Percentiles rank a stretch among this genome's conserved stretches.
These are phyloP conservation scores for Penicillium pulvis DNA, from an alignment of 495 filamentous ascomycete genomes.

Conservation along the genomic window DNA sequence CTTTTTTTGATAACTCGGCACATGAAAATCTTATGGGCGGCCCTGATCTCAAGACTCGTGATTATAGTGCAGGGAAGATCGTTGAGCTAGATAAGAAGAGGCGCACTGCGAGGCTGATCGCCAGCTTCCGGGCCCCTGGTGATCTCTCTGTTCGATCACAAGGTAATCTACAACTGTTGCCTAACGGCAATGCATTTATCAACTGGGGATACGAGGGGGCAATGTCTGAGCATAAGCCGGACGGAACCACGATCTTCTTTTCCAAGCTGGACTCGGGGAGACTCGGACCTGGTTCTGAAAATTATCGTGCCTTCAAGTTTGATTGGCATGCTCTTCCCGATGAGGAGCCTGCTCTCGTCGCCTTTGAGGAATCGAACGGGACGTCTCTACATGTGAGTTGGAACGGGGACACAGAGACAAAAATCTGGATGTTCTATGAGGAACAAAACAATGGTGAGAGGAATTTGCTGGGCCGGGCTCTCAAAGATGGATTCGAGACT, in stretches of 20 bases:
- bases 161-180: conserved; percentile 54
- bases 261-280: conserved; percentile 18
- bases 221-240: conserved; percentile 48
- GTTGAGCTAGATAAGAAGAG: conserved; percentile 44
- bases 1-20: conserved; percentile 48
- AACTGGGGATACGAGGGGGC: conserved; percentile 52
- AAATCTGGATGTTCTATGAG: conserved; percentile 28
- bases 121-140: conserved; percentile 37
- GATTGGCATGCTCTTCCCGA: conserved; percentile 21
- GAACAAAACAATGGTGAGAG: conserved; percentile 9
- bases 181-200: conserved; percentile 50
- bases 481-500: conserved; percentile 29
- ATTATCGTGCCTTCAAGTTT: conserved; percentile 24
- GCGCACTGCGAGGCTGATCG: conserved; percentile 35
- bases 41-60: conserved; percentile 22
- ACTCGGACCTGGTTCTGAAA: conserved; percentile 16
- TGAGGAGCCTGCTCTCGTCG: conserved; percentile 26
- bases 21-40: conserved; percentile 29
- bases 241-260: conserved; percentile 45
- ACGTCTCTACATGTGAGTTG: conserved; percentile 32
- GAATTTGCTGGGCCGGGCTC: conserved; percentile 21
- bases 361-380: conserved; percentile 18
- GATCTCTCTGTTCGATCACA: conserved; percentile 49
- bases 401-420: conserved; percentile 38
- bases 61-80: conserved; percentile 49